These are phyloP conservation scores for Mycosphaerelloides madeirae DNA, from an alignment of 2,329 filamentous ascomycete species.

Conservation along the genomic window DNA sequence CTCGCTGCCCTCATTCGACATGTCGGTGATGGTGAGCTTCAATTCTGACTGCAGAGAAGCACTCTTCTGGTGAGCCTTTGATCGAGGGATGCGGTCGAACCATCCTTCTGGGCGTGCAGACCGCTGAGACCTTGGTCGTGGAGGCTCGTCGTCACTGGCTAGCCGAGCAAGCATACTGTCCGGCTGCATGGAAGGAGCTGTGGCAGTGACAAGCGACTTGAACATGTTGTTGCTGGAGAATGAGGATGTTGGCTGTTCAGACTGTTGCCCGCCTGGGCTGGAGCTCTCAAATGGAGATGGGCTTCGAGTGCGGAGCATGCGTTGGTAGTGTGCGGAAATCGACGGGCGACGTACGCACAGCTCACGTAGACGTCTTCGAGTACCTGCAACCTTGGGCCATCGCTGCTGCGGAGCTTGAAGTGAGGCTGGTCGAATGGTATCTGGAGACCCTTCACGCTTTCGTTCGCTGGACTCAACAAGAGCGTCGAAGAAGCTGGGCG, in stretches of 20 bases:
- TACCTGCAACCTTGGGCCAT: constrained; percentile 58
- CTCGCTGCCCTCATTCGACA: constrained; percentile 16
- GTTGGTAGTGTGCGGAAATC: constrained; percentile 60
- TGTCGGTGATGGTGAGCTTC: constrained; percentile 30
- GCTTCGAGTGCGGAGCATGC: constrained; percentile 56
- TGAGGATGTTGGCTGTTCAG: constrained; percentile 28
- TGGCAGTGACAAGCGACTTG: constrained; percentile 48
- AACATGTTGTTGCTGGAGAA: constrained; percentile 50
- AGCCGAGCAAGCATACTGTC: constrained; percentile 46
- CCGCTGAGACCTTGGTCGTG: constrained; percentile 16
- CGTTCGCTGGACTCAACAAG: constrained; percentile 17
- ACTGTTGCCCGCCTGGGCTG: constrained; percentile 26
- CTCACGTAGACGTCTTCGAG: constrained; percentile 54
- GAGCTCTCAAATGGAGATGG: constrained; percentile 53
- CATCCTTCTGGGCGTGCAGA: constrained; percentile 35
- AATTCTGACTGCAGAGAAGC: constrained; percentile 46
- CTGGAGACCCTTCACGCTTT: constrained; percentile 37
- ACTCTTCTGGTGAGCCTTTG: constrained; percentile 50
- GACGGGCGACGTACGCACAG: constrained; percentile 59
- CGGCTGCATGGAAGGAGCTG: constrained; percentile 49
- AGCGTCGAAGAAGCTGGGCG: constrained; percentile 27
- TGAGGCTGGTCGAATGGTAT: constrained; percentile 39
- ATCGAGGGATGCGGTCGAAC: constrained; percentile 39
- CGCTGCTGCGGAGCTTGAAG: constrained; percentile 33
- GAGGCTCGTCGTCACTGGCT: constrained; percentile 30